phyloP scores from a whole-genome alignment of 139 green algal species.

The Nannochloris sp. region DNA sequence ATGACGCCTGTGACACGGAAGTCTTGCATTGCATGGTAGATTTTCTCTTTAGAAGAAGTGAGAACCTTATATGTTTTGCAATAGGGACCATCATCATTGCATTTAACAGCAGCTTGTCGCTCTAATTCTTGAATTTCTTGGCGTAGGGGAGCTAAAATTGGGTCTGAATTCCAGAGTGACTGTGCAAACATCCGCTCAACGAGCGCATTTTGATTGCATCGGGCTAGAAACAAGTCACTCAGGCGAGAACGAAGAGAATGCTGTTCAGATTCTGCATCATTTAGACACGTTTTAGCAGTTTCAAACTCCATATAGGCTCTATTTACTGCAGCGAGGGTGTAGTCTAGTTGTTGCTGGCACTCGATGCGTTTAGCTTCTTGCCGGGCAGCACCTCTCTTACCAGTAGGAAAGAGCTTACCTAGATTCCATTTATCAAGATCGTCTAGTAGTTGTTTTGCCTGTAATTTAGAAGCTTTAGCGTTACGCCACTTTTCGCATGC shows the following conservation, averaged over 20 bases:
- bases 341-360: too few relatives aligned
- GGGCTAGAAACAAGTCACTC: neutral
- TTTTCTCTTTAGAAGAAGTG: neutral
- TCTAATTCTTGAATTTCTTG: neutral
- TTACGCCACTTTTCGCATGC: too few relatives aligned
- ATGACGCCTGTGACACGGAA: neutral
- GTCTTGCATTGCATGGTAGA: neutral
- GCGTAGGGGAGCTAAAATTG: neutral
- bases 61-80: neutral
- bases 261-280: too few relatives aligned
- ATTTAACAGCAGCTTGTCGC: neutral
- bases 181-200: neutral
- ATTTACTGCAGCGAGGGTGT: neutral
- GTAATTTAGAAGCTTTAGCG: too few relatives aligned
- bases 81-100: neutral
- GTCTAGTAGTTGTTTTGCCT: too few relatives aligned
- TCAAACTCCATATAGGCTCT: neutral
- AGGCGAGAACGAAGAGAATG: neutral
- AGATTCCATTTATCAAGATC: too few relatives aligned
- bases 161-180: neutral
- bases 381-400: neutral
- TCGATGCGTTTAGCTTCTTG: neutral
- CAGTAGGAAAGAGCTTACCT: neutral
- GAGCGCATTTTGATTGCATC: neutral
- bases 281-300: neutral